Evolutionary conservation across 2,329 filamentous ascomycete species (phyloP), one percentile per base, ranked within the genome.

Genomic region (Westerdykella aurantiaca): DNA sequence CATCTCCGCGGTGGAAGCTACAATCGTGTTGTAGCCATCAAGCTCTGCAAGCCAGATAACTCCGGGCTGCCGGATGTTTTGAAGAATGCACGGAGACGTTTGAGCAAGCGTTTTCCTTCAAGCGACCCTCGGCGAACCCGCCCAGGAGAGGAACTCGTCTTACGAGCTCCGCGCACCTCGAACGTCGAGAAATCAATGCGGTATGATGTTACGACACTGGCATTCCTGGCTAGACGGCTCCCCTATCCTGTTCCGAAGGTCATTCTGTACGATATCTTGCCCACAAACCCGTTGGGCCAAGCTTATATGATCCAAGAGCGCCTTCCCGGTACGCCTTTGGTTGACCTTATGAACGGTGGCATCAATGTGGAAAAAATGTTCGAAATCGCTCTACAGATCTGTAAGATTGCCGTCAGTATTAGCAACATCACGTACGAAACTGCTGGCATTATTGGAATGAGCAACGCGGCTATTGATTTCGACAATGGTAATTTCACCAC

Each of bases 21-120:
- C 39, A 56, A 56, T 34, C 43, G 45, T 12, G 44, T 56, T 22
- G 52, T 47, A 11, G 37, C 41, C 16, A 48, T 55, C n/a, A 42
- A 37, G 12, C 18, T 48, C 11, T 29, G 25, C 25, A 12, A 22
- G 7, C 18, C 34, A 2, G 38, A 39, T 29, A 13, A 14, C 17
- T 16, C 16, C 3, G 11, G 4, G 31, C 5, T n/a, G 10, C 18
- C 21, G 14, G 25, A 44, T 10, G 16, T 23, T 21, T 11, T 16
- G 2, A 17, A 34, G 22, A 35, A 44, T 39, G 34, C 34, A 3
- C 31, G 29, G 6, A n/a, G 31, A 22, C 5, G 13, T 10, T n/a
- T 14, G 31, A 18, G 40, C 21, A 16, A 37, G 16, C 18, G 14
- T 18, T 37, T 16, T 5, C 7, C 11, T 18, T 21, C 14, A 17